These are phyloP conservation scores for Termitomyces sp. DNA, from an alignment of 768 basidiomycete genomes.

Conservation along the genomic window DNA sequence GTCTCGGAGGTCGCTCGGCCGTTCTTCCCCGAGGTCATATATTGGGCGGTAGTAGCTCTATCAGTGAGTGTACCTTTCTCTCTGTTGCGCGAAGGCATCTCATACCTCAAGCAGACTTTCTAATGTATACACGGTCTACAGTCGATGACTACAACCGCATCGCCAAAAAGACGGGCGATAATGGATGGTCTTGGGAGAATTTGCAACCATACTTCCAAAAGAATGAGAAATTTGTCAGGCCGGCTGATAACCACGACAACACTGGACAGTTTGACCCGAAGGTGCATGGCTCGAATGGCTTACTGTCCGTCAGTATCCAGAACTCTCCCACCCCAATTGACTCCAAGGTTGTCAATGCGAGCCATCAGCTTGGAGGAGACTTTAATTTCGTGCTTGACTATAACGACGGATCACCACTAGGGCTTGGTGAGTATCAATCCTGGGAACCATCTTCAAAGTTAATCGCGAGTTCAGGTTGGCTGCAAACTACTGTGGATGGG, in stretches of 20 bases:
- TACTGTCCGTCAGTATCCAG: conserved; percentile 20
- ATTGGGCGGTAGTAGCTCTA: conserved; percentile 28
- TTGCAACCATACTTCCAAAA: conserved; percentile 22
- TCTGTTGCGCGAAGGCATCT: background rate
- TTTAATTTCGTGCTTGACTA: conserved; percentile 29
- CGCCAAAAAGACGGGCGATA: conserved; percentile 23
- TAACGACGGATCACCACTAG: conserved; percentile 24
- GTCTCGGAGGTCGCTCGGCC: conserved; percentile 21
- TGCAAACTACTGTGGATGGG: conserved; percentile 15
- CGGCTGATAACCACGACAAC: conserved; percentile 28
- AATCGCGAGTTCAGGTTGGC: background rate
- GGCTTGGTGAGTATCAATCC: conserved; percentile 21
- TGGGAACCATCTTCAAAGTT: background rate
- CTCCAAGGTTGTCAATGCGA: conserved; percentile 13
- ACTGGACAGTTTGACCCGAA: conserved; percentile 27
- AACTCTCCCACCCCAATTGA: conserved; percentile 20
- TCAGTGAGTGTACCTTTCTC: conserved; percentile 19
- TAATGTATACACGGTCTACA: conserved; percentile 21
- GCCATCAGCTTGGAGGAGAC: conserved; percentile 12
- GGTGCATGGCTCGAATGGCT: conserved; percentile 6
- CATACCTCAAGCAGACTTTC: conserved; percentile 10
- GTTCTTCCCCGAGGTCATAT: conserved; percentile 24
- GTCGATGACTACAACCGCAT: conserved; percentile 27
- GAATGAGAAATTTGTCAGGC: conserved; percentile 24
- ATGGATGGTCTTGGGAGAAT: conserved; percentile 29